phyloP scores from a whole-genome alignment of 495 filamentous ascomycete genomes.

The Neurospora sp. region DNA sequence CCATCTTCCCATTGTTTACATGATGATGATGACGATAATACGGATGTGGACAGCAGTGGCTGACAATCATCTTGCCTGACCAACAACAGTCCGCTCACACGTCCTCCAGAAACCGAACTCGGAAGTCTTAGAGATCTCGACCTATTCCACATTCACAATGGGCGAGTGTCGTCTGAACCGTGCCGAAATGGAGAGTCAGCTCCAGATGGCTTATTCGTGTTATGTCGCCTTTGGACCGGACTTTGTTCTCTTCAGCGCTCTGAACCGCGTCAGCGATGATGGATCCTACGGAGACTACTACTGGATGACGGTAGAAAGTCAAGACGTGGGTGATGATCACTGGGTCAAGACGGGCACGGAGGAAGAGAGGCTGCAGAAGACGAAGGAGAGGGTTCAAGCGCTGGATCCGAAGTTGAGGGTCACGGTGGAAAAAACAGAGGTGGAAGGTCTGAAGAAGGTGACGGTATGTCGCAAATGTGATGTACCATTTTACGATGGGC shows the following conservation, averaged over 20 bases:
- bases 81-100: slow-evolving; percentile 17
- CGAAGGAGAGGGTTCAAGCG: slow-evolving; percentile 2
- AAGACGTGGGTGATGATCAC: slow-evolving; percentile 9
- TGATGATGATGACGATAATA: not conserved
- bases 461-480: not conserved
- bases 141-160: not conserved
- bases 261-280: slow-evolving; percentile 14
- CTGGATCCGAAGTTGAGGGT: slow-evolving; percentile 14
- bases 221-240: slow-evolving; percentile 4
- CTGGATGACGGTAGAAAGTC: slow-evolving; percentile 13
- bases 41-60: not conserved
- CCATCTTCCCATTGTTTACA: not conserved
- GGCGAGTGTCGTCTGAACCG: slow-evolving; percentile 18
- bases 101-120: slow-evolving; percentile 17
- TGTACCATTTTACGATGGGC: not conserved
- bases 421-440: slow-evolving; percentile 11
- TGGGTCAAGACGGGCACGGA: slow-evolving; percentile 15
- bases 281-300: slow-evolving; percentile 17
- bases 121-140: slow-evolving; percentile 11
- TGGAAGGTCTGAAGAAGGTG: slow-evolving; percentile 4
- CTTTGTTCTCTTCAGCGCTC: slow-evolving; percentile 19
- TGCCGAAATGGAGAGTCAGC: slow-evolving; percentile 17
- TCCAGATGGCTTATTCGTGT: slow-evolving; percentile 19
- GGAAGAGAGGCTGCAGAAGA: slow-evolving; percentile 13
- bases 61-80: not conserved